phyloP scores from a whole-genome alignment of 176 grass and related monocot species.

The Bromus sterilis region DNA sequence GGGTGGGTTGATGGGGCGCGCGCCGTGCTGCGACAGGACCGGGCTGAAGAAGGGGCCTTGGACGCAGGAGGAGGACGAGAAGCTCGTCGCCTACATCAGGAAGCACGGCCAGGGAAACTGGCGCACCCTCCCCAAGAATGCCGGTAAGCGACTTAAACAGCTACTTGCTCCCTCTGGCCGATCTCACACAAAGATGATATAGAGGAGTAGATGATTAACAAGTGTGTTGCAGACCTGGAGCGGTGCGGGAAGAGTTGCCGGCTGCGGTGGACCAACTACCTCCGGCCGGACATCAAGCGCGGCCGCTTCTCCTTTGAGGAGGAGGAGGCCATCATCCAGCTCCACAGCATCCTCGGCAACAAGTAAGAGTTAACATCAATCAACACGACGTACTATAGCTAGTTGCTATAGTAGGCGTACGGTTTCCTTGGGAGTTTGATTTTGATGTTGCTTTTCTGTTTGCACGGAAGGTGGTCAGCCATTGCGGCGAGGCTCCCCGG shows the following conservation, averaged over 20 bases:
- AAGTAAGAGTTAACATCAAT: constrained; percentile 50
- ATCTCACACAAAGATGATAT: neutral
- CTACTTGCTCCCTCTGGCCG: neutral
- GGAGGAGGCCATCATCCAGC: constrained; percentile 94
- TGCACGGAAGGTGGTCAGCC: constrained; percentile 81
- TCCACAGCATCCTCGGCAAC: constrained; percentile 94
- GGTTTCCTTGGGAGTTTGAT: neutral
- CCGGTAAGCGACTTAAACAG: constrained; percentile 35
- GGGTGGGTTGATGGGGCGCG: constrained; percentile 50
- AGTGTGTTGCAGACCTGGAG: constrained; percentile 41
- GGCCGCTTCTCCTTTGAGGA: constrained; percentile 98
- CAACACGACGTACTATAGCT: neutral
- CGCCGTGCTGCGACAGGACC: constrained; percentile 86
- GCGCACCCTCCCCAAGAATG: constrained; percentile 90
- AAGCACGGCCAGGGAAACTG: constrained; percentile 85
- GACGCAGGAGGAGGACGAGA: constrained; percentile 88
- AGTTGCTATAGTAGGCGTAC: neutral
- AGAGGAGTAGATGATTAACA: neutral
- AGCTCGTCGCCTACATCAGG: constrained; percentile 89
- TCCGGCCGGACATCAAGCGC: constrained; percentile 90
- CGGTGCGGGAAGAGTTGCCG: constrained; percentile 99
- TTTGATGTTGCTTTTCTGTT: neutral
- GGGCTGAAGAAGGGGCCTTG: constrained; percentile 93
- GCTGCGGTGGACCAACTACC: constrained; percentile 93
- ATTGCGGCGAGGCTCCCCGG: constrained; percentile 90